Conservation (phyloP, 306 rosid genomes). For the Medicago lupulina region DNA sequence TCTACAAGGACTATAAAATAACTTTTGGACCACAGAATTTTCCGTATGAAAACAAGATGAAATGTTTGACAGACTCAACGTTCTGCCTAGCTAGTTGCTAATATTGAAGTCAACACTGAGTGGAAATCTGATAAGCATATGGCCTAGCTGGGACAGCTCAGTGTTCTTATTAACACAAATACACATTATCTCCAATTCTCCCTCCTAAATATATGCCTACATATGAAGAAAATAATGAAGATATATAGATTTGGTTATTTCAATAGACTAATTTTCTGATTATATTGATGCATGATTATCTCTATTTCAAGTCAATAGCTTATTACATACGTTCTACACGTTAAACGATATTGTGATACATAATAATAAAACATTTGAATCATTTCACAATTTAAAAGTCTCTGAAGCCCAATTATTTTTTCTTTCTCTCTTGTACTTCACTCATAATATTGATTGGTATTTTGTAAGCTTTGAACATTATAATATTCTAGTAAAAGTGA, state of each 20-base stretch:
- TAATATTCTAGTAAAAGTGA: neutral
- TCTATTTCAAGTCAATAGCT: neutral
- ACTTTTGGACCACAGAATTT: slow-evolving; percentile 1
- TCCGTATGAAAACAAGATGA: neutral
- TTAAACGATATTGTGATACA: neutral
- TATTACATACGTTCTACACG: neutral
- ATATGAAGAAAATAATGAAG: neutral
- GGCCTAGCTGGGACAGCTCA: slow-evolving; percentile 26
- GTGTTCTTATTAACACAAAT: neutral
- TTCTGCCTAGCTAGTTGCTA: neutral
- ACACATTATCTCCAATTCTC: neutral
- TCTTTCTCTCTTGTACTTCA: neutral
- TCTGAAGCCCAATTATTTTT: neutral
- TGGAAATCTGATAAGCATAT: neutral
- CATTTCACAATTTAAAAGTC: neutral
- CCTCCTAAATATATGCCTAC: slow-evolving; percentile 13
- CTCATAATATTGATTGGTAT: neutral
- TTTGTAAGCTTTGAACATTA: neutral
- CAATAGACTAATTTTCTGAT: neutral
- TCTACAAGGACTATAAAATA: neutral
- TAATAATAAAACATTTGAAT: neutral
- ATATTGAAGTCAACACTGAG: slow-evolving; percentile 33
- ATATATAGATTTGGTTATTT: neutral
- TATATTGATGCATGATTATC: neutral
- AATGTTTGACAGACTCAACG: slow-evolving; percentile 19